Conservation (phyloP, 116 monocot species). For the Zostera marina region DNA sequence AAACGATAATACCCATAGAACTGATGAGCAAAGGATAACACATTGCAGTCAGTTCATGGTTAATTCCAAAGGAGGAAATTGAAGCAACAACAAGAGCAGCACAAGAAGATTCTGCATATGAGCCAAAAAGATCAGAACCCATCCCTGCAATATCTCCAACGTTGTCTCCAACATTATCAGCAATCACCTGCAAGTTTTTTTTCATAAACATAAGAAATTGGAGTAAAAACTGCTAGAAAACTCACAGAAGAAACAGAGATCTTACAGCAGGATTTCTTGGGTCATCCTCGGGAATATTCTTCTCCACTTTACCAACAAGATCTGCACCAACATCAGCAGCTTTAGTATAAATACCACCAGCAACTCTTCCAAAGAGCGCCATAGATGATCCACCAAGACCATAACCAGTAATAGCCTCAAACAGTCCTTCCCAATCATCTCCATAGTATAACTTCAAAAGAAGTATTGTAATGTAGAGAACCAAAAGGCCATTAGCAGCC, state of each 20-base stretch:
- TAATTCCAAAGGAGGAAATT: conserved; percentile 45
- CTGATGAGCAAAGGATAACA: conserved; percentile 33
- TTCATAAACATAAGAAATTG: neutral
- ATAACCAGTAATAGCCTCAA: conserved; percentile 18
- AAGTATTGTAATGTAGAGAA: conserved; percentile 36
- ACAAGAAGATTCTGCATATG: conserved; percentile 22
- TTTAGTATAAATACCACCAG: conserved; percentile 17
- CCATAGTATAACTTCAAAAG: conserved; percentile 26
- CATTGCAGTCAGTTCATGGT: conserved; percentile 41
- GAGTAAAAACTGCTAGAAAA: neutral
- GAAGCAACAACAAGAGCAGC: conserved; percentile 29
- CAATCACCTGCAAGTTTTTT: conserved; percentile 18
- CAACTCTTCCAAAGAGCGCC: conserved; percentile 20
- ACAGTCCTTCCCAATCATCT: conserved; percentile 17
- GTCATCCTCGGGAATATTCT: conserved; percentile 19
- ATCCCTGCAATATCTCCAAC: conserved; percentile 57
- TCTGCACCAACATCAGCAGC: conserved; percentile 20
- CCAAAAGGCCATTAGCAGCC: conserved; percentile 45
- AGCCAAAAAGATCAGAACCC: conserved; percentile 40
- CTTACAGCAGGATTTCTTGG: conserved; percentile 19
- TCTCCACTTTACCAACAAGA: conserved; percentile 17
- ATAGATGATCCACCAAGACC: conserved; percentile 19
- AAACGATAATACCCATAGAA: conserved; percentile 45
- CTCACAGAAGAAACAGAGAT: neutral
- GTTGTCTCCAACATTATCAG: conserved; percentile 30